Evolutionary conservation across 306 rosid genomes (phyloP), one percentile per base, ranked within the genome.

Genomic region (Cicer bijugum): DNA sequence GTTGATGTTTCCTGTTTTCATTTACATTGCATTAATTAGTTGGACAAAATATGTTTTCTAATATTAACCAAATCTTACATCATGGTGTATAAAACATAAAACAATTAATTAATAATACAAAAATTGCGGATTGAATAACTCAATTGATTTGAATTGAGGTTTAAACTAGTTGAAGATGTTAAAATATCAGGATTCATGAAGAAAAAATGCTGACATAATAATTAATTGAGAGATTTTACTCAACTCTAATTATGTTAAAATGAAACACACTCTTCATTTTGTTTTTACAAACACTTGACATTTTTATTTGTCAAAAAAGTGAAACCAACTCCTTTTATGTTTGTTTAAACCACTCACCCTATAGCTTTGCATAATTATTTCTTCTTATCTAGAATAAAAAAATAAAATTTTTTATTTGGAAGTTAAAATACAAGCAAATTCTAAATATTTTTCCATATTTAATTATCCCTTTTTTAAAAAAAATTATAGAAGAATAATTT

Each of bases 1-100:
- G 82, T 90, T 0, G 96, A 91, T 1, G 88, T 94, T 80, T 91
- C 97, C 98, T 93, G 84, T 58, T 77, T 14, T 0, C 66, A 6
- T 47, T 70, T 28, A 40, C 43, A 9, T 63, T 28, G 4, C 35
- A 28, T 28, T 28, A 5, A 42, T 16, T 63, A 2, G 10, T 58
- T 1, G 33, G 4, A n/a, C 1, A 14, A 62, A 62, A 15, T 0
- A 48, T 5, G 33, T 37, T 59, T 8, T 15, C 20, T 46, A 39
- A 39, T 28, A 28, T 57, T 52, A 7, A 11, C 9, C 15, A 58
- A 35, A 15, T 33, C 57, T n/a, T 28, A 59, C 20, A 17, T 4
- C 7, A 40, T 42, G 3, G 9, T 10, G 12, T 70, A 5, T 5
- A 38, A 15, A 28, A 28, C 50, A 23, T 28, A n/a, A 10, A 2